These are phyloP conservation scores for Stevia rebaudiana DNA, from an alignment of 140 eudicot genomes.

Conservation along the genomic window DNA sequence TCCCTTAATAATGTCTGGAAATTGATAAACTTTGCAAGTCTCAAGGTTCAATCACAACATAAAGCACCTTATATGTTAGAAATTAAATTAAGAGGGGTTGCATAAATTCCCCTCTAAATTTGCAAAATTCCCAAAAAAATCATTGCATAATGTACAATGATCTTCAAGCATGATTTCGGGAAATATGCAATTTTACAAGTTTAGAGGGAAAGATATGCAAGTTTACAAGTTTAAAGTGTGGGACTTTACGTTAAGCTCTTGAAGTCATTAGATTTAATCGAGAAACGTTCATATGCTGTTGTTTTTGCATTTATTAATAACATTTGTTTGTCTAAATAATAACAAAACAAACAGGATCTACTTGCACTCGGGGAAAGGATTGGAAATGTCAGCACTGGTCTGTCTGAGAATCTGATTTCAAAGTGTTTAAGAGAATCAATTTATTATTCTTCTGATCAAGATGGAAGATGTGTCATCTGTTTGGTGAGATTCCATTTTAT, in stretches of 20 bases:
- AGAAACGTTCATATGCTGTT: too few relatives aligned
- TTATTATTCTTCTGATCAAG: slow-evolving; percentile 48
- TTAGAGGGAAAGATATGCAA: too few relatives aligned
- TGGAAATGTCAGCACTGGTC: slow-evolving; percentile 61
- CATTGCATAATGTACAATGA: too few relatives aligned
- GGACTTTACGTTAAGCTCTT: background rate
- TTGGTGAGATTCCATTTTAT: slow-evolving; percentile 40
- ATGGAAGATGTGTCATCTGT: slow-evolving; percentile 58
- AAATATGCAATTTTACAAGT: too few relatives aligned
- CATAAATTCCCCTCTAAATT: too few relatives aligned
- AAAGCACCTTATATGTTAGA: background rate
- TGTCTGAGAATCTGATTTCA: slow-evolving; percentile 42
- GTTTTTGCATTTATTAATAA: too few relatives aligned
- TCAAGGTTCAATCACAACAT: background rate
- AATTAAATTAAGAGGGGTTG: background rate
- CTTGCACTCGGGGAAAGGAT: slow-evolving; percentile 74
- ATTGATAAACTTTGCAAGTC: background rate
- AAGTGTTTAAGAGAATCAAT: slow-evolving; percentile 47
- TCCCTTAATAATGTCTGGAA: background rate
- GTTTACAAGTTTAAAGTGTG: too few relatives aligned
- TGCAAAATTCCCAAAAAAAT: background rate
- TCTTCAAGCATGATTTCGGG: too few relatives aligned
- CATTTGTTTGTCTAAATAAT: slow-evolving; percentile 5
- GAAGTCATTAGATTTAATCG: background rate
- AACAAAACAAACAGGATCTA: slow-evolving; percentile 46